Evolutionary conservation across 768 basidiomycete genomes (phyloP), one percentile per base, ranked within the genome.

Genomic region (Exidia glandulosa): DNA sequence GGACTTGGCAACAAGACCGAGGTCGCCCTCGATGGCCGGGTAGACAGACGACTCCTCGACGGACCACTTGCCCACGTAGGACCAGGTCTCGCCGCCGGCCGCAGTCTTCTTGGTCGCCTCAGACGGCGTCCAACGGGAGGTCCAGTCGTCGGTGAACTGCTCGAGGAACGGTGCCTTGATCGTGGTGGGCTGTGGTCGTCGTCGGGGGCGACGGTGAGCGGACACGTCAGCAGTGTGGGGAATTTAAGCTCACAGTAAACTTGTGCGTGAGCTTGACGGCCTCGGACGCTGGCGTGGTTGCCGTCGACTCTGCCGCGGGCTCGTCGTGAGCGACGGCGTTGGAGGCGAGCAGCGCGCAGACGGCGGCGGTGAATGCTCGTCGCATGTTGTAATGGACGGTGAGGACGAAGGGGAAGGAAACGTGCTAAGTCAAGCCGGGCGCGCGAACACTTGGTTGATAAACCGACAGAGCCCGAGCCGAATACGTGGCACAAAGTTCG

Each of bases 81-180:
- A 90, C 79, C 94, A 96, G 37, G 86, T 97, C 80, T 99, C 96
- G 64, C 89, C 86, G 63, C 93, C 91, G 59, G 91, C 90, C 56
- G 92, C 87, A 14, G 93, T 95, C 83, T 95, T 94, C 82, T 98
- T 98, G 66, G 94, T 97, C 7, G 96, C 96, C 71, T 93, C 87
- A 3, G 94, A 97, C 36, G 94, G 86, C 57, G 90, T 93, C 95
- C 96, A 99, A 60, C 94, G 88, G 63, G 87, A 79, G 13, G 85
- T 69, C 87, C 93, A 95, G 75, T 90, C 87, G 56, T 86, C 84
- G 19, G 86, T 89, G 81, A 98, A 99, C 73, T 99, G 96, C 73
- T 99, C 96, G 64, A 99, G 68, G 78, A 98, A 98, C 45, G 90
- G 86, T 5, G 88, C 93, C 68, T 86, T 85, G 75, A 96, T 77